These are phyloP conservation scores for Phialocephala subalpina DNA, from an alignment of 2,329 filamentous ascomycete species.

Conservation along the genomic window DNA sequence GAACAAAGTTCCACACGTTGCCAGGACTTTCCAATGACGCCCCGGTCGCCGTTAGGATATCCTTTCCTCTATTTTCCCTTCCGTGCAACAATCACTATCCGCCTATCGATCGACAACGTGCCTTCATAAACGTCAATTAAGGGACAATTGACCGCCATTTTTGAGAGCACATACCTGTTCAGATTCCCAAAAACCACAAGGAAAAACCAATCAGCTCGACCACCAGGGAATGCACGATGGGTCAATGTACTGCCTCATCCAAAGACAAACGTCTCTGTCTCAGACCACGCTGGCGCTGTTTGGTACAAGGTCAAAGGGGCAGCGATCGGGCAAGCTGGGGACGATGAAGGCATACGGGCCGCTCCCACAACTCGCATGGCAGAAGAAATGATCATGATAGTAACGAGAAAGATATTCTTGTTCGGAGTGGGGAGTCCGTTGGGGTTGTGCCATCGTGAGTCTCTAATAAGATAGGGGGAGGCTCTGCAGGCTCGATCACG, in stretches of 20 bases:
- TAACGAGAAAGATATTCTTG: background rate
- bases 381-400: background rate
- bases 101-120: constrained; percentile 38
- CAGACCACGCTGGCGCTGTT: constrained; percentile 11
- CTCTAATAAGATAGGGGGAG: background rate
- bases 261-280: background rate
- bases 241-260: constrained; percentile 7
- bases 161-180: background rate
- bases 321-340: constrained; percentile 13
- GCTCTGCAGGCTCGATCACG: background rate
- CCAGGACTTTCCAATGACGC: constrained; percentile 8
- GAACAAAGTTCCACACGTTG: constrained; percentile 2
- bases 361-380: constrained; percentile 7
- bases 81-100: constrained; percentile 17
- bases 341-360: constrained; percentile 9
- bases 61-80: background rate
- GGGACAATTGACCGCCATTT: constrained; percentile 21
- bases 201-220: background rate
- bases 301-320: background rate
- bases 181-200: background rate
- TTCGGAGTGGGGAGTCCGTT: background rate
- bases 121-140: constrained; percentile 4
- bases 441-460: background rate
- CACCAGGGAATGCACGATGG: constrained; percentile 1
- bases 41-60: constrained; percentile 12